Evolutionary conservation across 805 yeast genomes (phyloP).

Genomic region (Saccharomycopsis selenospora): DNA sequence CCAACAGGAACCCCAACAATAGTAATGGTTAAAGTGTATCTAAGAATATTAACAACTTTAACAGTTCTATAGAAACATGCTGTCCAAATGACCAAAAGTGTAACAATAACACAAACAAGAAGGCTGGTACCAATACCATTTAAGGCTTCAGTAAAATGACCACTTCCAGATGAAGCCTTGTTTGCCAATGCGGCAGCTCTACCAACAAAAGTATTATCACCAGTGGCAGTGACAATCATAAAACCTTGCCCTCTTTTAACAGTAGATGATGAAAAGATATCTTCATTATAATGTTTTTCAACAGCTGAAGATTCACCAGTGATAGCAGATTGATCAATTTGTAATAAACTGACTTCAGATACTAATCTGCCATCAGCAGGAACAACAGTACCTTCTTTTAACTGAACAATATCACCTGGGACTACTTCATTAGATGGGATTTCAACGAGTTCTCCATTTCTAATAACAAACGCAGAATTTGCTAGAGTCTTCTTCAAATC

Average conservation of each 20-base stretch:
- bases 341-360: slow-evolving; percentile 75
- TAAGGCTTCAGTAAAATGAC: slow-evolving; percentile 94
- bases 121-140: slow-evolving; percentile 93
- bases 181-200: slow-evolving; percentile 93
- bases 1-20: slow-evolving; percentile 97
- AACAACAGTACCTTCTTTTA: slow-evolving; percentile 87
- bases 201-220: slow-evolving; percentile 92
- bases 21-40: slow-evolving; percentile 90
- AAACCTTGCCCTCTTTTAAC: slow-evolving; percentile 85
- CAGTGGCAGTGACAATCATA: slow-evolving; percentile 90
- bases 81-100: slow-evolving; percentile 83
- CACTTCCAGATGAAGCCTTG: slow-evolving; percentile 85
- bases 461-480: slow-evolving; percentile 73
- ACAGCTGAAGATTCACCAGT: slow-evolving; percentile 96
- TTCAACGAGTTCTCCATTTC: slow-evolving; percentile 73
- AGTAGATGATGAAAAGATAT: slow-evolving; percentile 83
- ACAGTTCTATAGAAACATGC: slow-evolving; percentile 89
- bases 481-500: slow-evolving; percentile 93
- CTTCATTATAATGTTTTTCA: slow-evolving; percentile 82
- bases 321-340: slow-evolving; percentile 91
- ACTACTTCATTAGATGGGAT: slow-evolving; percentile 76
- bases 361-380: slow-evolving; percentile 90
- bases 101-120: slow-evolving; percentile 76
- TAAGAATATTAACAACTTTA: slow-evolving; percentile 74
- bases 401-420: slow-evolving; percentile 87